Base-by-base conservation (phyloP, 176 grass and related monocot genomes). In the Bolboschoenus planiculmis region DNA sequence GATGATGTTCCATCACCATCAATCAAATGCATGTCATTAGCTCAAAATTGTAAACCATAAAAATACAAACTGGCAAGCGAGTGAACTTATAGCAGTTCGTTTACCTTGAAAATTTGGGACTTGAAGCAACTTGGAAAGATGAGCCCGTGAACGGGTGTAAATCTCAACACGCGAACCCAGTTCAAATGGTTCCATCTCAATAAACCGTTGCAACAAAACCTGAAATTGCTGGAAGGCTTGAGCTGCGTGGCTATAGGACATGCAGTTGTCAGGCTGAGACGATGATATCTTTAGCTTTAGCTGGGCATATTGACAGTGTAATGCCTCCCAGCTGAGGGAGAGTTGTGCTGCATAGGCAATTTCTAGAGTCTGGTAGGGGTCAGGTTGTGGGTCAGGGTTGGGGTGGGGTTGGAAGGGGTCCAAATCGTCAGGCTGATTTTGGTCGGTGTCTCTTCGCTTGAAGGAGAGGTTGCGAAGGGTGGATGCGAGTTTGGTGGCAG, bases 171-270 rank as follows among this genome's bases (percentile, higher is more conserved):
- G 85, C 24, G 86, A 91, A 81, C 96, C 96, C 51, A 91, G 87
- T 85, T 95, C 92, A 81, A 99, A 99, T 48, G 92, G 91, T 47
- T 99, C 96, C 50, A 92, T 93, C 86, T 99, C 96, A 79, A 99
- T 77, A 84, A 95, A 99, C 51, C 96, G 92, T 75, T 95, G 92
- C 82, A 95, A 72, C 15, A 99, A 85, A 70, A 99, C 92, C 84
- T 91, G 92, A 72, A 99, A 99, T 75, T 99, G 92, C 75, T 99
- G 96, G 87, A 99, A 99, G 44, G 91, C 85, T 86, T 99, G 92
- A 84, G 91, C 92, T 71, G 91, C 93, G 70, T 42, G 67, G 82
- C 87, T 86, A 71, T 93, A 99, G 62, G 89, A 87, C 20, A 85
- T 83, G 24, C 48, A 70, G 75, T 81, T 84, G 13, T 95, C 91